These are phyloP conservation scores for Mycena alexandri DNA, from an alignment of 768 basidiomycete species.

Conservation along the genomic window DNA sequence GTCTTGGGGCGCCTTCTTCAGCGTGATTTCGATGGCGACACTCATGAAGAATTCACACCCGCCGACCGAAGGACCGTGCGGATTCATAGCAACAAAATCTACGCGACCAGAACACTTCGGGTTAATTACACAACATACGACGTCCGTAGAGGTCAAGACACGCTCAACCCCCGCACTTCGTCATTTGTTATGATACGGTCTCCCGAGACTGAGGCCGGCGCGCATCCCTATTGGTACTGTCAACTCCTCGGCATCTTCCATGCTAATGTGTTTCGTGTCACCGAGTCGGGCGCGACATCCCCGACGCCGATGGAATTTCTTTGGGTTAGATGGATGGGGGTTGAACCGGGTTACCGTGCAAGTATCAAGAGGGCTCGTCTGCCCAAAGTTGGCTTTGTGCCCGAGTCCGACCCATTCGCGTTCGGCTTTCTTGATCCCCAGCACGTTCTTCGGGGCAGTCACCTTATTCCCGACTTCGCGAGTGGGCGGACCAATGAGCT, in stretches of 20 bases:
- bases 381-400: conserved; percentile 43
- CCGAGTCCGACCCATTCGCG: conserved; percentile 36
- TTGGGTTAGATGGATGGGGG: conserved; percentile 43
- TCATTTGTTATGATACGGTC: conserved; percentile 42
- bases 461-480: conserved; percentile 53
- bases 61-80: conserved; percentile 38
- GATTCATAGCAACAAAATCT: conserved; percentile 44
- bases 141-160: conserved; percentile 47
- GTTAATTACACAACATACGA: conserved; percentile 55
- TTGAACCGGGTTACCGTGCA: background rate
- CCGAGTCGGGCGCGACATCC: background rate
- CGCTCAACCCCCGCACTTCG: conserved; percentile 44
- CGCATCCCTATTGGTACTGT: conserved; percentile 43
- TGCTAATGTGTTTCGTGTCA: conserved; percentile 29
- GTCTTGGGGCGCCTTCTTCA: conserved; percentile 46
- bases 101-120: conserved; percentile 42
- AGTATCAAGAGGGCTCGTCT: conserved; percentile 39
- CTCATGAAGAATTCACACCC: conserved; percentile 39
- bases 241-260: conserved; percentile 43
- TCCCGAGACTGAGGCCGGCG: conserved; percentile 31
- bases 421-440: conserved; percentile 57
- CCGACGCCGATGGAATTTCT: conserved; percentile 43
- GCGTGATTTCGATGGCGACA: conserved; percentile 47
- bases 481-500: conserved; percentile 29
- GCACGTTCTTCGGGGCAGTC: conserved; percentile 46